Evolutionary conservation across 2,329 filamentous ascomycete species (phyloP), one percentile per base, ranked within the genome.

Genomic region (Alternaria alternata): DNA sequence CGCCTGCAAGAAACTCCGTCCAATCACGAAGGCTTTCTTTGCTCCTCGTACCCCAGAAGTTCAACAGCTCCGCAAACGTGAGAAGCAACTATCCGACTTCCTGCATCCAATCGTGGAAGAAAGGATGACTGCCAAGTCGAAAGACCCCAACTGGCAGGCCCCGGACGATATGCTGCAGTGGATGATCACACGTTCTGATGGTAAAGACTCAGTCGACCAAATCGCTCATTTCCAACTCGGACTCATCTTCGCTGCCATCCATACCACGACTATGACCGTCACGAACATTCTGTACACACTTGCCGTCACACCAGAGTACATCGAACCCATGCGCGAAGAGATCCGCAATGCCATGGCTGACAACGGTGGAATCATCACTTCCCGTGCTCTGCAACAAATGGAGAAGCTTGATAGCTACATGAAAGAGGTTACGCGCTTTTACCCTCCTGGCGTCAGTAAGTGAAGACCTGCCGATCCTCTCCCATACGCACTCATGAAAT

Each of bases 321-420:
- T 81, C 65, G 72, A 79, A 44, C 82, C 80, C 41, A 32, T 82
- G 42, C 20, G 78, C 65, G 49, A 84, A 14, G 63, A 85, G 80
- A 20, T 79, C 53, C 57, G 78, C 66, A 39, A 81, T 57, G 63
- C 80, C 80, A 18, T 70, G 61, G 7, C 74, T 67, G 41, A 85
- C 2, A 70, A 75, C 30, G 66, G 57, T 38, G 75, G 74, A 9
- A 59, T 66, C 4, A 70, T 78, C 24, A 76, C 72, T 2, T 64
- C 64, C 5, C 63, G 65, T 5, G 72, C 76, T 4, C 54, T 79
- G 14, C 73, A 77, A 49, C 64, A 75, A 22, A 75, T 78, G 73
- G 66, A 66, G 30, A 78, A 77, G 55, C 63, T 79, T 6, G 77
- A 79, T 57, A 73, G 69, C 51, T 78, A 72, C 66, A 77, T 79